Conservation (phyloP, 345 rosid genomes). For the Abelmoschus esculentus region DNA sequence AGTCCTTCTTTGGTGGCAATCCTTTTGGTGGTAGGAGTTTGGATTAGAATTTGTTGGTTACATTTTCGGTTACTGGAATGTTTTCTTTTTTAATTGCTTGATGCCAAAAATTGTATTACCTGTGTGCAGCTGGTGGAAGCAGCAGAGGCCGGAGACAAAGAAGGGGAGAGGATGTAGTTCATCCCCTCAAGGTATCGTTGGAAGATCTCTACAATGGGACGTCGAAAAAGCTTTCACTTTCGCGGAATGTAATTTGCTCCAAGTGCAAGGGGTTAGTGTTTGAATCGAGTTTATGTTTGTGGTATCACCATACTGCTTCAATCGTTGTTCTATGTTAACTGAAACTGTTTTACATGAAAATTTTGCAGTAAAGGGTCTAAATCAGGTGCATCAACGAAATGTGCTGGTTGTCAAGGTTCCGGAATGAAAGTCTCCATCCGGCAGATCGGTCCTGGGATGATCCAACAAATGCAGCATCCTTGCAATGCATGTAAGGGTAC, state of each 20-base stretch:
- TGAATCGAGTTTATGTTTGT: not conserved
- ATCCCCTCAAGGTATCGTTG: not conserved
- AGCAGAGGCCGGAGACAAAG: not conserved
- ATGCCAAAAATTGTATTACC: no score
- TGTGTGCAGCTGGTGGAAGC: not conserved
- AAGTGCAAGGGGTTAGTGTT: not conserved
- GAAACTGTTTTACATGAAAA: not conserved
- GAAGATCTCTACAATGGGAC: not conserved
- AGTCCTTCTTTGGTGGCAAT: not conserved
- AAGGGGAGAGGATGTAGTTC: not conserved
- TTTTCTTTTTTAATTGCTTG: no score
- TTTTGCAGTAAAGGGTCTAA: not conserved
- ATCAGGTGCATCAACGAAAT: not conserved
- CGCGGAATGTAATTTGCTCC: not conserved
- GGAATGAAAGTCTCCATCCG: not conserved
- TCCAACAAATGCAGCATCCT: not conserved
- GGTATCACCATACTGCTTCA: not conserved
- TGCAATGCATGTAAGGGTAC: not conserved
- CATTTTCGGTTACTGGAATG: no score
- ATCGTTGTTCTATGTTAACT: not conserved
- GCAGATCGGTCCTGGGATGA: not conserved
- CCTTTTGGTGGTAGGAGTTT: not conserved
- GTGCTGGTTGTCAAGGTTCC: not conserved
- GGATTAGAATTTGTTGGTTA: no score
- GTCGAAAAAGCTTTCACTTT: not conserved